Conservation (phyloP, 2,329 filamentous ascomycete species). For the Colletotrichum sidae region DNA sequence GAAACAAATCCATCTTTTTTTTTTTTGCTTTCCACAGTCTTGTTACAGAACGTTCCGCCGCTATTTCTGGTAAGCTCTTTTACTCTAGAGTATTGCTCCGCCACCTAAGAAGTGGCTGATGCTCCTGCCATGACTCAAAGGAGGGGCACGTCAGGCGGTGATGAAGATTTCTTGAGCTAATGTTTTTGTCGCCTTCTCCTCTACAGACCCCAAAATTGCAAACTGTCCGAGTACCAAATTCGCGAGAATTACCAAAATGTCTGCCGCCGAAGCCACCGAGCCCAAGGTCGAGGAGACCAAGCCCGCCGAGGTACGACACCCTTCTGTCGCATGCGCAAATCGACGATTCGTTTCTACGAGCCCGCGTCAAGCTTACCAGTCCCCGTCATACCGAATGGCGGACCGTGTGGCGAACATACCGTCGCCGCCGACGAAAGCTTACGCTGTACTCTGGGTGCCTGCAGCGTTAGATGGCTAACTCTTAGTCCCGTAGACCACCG, state of each 20-base stretch:
- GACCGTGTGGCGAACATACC: no score
- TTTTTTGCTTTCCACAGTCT: constrained; percentile 25
- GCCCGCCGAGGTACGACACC: constrained; percentile 40
- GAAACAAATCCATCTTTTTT: constrained; percentile 35
- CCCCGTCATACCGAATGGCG: no score
- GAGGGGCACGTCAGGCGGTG: constrained; percentile 34
- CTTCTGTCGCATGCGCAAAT: constrained; percentile 13
- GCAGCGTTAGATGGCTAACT: constrained; percentile 12
- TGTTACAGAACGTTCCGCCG: constrained; percentile 33
- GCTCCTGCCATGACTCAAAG: constrained; percentile 13
- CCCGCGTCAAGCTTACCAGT: no score
- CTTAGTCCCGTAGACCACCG: constrained; percentile 28
- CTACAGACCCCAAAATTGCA: constrained; percentile 25
- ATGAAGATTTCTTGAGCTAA: constrained; percentile 28
- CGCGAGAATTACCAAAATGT: constrained; percentile 54
- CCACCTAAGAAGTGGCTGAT: constrained; percentile 14
- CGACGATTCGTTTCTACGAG: not conserved
- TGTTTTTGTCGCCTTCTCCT: constrained; percentile 5
- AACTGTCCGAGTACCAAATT: not conserved
- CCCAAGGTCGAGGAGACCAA: constrained; percentile 66
- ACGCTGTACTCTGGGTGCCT: not conserved
- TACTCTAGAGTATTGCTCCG: not conserved
- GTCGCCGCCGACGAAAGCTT: not conserved
- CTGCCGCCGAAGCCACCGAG: constrained; percentile 62
- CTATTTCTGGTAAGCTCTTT: constrained; percentile 28